phyloP scores from a whole-genome alignment of 495 filamentous ascomycete species.

The Tuber brumale region DNA sequence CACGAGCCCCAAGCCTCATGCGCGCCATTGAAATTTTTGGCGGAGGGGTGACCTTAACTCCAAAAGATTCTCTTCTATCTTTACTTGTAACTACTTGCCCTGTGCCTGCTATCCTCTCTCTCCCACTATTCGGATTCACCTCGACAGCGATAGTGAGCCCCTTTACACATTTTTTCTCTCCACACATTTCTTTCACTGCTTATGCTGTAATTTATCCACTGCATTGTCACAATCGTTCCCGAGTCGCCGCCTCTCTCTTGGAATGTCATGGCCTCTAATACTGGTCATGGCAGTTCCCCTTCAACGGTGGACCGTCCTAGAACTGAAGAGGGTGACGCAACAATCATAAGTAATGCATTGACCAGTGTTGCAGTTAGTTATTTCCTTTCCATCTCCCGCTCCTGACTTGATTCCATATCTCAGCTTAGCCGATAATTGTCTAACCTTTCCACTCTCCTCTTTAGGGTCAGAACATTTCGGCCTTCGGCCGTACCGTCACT shows the following conservation, averaged over 20 bases:
- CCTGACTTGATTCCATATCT: conserved; percentile 25
- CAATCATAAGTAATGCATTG: conserved; percentile 29
- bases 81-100: conserved; percentile 17
- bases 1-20: conserved; percentile 20
- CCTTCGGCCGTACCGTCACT: conserved; percentile 89
- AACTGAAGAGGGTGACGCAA: conserved; percentile 27
- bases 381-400: conserved; percentile 25
- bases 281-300: conserved; percentile 39
- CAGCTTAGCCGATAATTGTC: conserved; percentile 29
- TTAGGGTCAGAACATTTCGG: conserved; percentile 81
- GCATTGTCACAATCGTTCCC: conserved; percentile 6
- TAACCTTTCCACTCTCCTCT: conserved; percentile 24
- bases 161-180: background rate
- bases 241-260: conserved; percentile 21
- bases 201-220: conserved; percentile 2
- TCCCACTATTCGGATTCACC: conserved; percentile 4
- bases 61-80: conserved; percentile 23
- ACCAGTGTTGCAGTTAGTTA: conserved; percentile 35
- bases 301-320: conserved; percentile 29
- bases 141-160: conserved; percentile 14
- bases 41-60: conserved; percentile 36
- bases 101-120: conserved; percentile 10
- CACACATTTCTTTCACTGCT: background rate
- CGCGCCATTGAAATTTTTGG: conserved; percentile 30
- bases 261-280: conserved; percentile 40